A percentile compares a stretch with the other conserved stretches of the same genome.
Evolutionary conservation across 129 eudicot genomes (phyloP).

Genomic region (Kitagawia praeruptora): DNA sequence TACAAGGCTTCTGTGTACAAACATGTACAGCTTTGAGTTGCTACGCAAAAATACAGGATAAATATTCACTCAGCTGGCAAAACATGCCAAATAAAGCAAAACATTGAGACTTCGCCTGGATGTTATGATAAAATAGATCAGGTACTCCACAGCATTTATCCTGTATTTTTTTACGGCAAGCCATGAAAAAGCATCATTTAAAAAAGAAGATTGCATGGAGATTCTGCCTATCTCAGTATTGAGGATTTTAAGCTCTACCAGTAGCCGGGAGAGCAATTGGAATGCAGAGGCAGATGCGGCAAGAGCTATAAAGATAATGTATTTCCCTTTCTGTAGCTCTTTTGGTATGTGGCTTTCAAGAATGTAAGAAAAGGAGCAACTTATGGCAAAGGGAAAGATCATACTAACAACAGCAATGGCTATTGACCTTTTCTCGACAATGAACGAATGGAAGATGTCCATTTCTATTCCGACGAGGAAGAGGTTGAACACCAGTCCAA

Average conservation of each 20-base stretch:
- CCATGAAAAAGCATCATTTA: conserved; percentile 13
- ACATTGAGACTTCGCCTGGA: no score
- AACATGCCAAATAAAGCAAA: no score
- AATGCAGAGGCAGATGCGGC: conserved; percentile 23
- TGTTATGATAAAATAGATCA: no score
- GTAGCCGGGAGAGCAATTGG: conserved; percentile 24
- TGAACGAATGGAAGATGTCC: conserved; percentile 11
- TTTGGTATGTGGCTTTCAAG: neutral
- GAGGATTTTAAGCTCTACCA: conserved; percentile 24
- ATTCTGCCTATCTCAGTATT: conserved; percentile 14
- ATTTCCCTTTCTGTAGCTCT: neutral
- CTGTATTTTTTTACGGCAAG: neutral
- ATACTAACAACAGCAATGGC: conserved; percentile 18
- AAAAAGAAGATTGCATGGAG: conserved; percentile 17
- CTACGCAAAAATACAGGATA: no score
- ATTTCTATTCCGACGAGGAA: conserved; percentile 27
- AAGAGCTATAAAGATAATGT: conserved; percentile 15
- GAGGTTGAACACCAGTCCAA: conserved; percentile 26
- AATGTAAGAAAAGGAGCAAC: neutral
- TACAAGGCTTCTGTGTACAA: no score
- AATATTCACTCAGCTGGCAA: no score
- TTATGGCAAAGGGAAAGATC: conserved; percentile 14
- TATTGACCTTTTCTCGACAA: conserved; percentile 3
- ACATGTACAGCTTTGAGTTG: no score
- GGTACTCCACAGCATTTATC: no score